Conservation (phyloP, 2,329 filamentous ascomycete species). For the Exophiala mesophila region DNA sequence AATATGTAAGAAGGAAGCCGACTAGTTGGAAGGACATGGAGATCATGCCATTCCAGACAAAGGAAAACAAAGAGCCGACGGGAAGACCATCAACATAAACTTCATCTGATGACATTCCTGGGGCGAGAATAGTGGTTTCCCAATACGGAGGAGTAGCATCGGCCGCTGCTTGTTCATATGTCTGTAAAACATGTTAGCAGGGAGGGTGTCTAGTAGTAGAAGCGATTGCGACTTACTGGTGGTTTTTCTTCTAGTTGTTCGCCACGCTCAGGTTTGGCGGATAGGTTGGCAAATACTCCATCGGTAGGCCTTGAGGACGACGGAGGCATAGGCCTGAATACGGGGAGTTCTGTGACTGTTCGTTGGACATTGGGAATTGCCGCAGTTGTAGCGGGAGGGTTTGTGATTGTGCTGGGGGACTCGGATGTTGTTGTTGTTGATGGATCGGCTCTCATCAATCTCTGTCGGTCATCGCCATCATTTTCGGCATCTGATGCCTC, state of each 20-base stretch:
- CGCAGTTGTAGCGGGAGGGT: slow-evolving; percentile 3
- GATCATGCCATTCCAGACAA: slow-evolving; percentile 78
- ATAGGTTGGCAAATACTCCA: slow-evolving; percentile 93
- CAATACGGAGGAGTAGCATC: slow-evolving; percentile 96
- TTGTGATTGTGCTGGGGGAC: slow-evolving; percentile 1
- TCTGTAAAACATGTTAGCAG: slow-evolving; percentile 47
- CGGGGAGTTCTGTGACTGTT: slow-evolving; percentile 51
- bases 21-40: slow-evolving; percentile 96
- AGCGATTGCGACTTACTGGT: slow-evolving; percentile 62
- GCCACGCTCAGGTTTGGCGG: slow-evolving; percentile 77
- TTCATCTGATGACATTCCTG: slow-evolving; percentile 85
- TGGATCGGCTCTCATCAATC: slow-evolving; percentile 68
- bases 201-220: neutral
- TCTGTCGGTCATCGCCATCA: slow-evolving; percentile 78
- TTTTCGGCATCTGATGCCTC: slow-evolving; percentile 65
- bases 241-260: slow-evolving; percentile 85
- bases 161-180: slow-evolving; percentile 96
- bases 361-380: slow-evolving; percentile 35
- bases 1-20: slow-evolving; percentile 95
- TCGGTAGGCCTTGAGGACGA: slow-evolving; percentile 60
- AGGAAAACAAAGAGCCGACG: slow-evolving; percentile 78
- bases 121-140: slow-evolving; percentile 96
- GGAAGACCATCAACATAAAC: slow-evolving; percentile 96
- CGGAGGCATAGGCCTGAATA: slow-evolving; percentile 37
- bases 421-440: slow-evolving; percentile 20